Base-by-base conservation (phyloP, 768 basidiomycete species). In the Lactarius akahatsu region DNA sequence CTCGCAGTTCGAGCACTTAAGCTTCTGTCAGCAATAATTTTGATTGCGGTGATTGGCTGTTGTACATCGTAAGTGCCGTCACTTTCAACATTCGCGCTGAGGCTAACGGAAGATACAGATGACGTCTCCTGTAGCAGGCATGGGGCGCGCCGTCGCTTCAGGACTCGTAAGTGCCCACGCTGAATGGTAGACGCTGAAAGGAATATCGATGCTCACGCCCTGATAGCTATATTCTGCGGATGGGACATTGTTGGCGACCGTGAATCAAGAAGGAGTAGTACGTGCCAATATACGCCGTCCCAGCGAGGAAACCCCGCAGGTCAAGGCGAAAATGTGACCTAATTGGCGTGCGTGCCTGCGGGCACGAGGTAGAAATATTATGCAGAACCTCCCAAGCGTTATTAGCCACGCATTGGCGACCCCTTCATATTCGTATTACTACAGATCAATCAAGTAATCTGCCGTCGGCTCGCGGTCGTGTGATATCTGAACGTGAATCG, bases 11-110 rank as follows among this genome's bases (percentile, higher is more conserved):
- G 30, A 41, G 38, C 13, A 23, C 38, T 65, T 28, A 61, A 61
- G 4, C 52, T 20, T 34, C 73, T 57, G 38, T 70, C 34, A 92
- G 91, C 69, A 82, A 93, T 71, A 76, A 82, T 57, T 91, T 94
- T 71, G 81, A 91, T 72, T 91, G 89, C 72, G 87, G 87, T 32
- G 88, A 93, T 65, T 94, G 92, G 85, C 70, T 94, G 38, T 81
- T 94, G 62, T 90, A 92, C 71, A 87, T 88, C 61, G 91, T 91
- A 70, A 66, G 86, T 76, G 36, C 18, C 11, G 26, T 34, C 40
- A 32, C 13, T 45, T 56, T 16, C 58, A 16, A 40, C 11, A 30
- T 10, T 50, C 62, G 4, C 3, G 5, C 28, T 30, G 32, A 40
- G 3, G 30, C 32, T 43, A 32, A 40, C 41, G 3, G 6, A 13